Evolutionary conservation across 345 rosid genomes (phyloP).

Genomic region (Xanthoceras sorbifolium): DNA sequence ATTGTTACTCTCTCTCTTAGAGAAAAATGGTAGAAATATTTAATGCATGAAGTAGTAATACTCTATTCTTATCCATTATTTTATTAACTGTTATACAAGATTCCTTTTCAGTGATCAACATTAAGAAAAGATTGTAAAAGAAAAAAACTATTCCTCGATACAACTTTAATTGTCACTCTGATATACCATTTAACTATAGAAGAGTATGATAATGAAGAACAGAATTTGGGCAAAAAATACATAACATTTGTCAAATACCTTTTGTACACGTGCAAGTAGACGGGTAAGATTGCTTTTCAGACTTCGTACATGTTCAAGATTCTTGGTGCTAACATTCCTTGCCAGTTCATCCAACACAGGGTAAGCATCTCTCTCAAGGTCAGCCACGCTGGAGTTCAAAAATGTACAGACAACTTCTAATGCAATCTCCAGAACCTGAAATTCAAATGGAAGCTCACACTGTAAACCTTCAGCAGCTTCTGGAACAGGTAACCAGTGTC

Average conservation of each 20-base stretch:
- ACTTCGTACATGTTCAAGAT: slow-evolving; percentile 89
- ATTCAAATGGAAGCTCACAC: slow-evolving; percentile 88
- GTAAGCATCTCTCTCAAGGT: slow-evolving; percentile 82
- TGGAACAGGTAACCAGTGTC: slow-evolving; percentile 55
- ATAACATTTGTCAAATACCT: slow-evolving; percentile 46
- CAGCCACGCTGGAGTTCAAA: slow-evolving; percentile 65
- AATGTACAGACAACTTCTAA: slow-evolving; percentile 74
- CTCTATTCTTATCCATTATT: not conserved
- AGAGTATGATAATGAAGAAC: not conserved
- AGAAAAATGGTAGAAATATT: not conserved
- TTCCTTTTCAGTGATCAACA: not conserved
- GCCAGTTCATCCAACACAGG: slow-evolving; percentile 91
- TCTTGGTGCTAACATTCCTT: slow-evolving; percentile 82
- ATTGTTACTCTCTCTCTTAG: not conserved
- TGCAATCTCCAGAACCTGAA: slow-evolving; percentile 95
- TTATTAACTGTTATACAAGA: not conserved
- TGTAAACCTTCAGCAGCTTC: slow-evolving; percentile 79
- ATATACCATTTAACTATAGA: not conserved
- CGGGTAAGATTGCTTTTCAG: slow-evolving; percentile 89
- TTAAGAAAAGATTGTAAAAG: not conserved
- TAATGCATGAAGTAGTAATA: not conserved
- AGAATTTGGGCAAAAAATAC: not conserved
- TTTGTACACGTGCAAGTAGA: slow-evolving; percentile 87
- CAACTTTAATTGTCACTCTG: not conserved
- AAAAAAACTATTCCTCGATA: not conserved